Conservation (phyloP, 2,329 filamentous ascomycete genomes). For the Cladosporium sp. region DNA sequence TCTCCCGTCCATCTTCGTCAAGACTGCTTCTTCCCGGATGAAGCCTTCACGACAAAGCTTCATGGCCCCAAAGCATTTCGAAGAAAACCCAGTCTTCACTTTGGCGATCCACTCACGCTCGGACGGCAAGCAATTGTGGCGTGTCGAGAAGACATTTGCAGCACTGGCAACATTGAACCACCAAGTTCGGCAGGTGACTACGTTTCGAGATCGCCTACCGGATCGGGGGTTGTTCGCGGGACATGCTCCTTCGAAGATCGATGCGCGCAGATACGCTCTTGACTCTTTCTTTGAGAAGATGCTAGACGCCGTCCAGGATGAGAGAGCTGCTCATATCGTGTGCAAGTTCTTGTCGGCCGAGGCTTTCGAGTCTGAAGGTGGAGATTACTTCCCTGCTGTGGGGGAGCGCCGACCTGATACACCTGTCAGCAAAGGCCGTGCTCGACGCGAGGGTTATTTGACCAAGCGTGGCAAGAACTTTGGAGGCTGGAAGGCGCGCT, state of each 20-base stretch:
- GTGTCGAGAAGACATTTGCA: slow-evolving; percentile 84
- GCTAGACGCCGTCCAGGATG: slow-evolving; percentile 77
- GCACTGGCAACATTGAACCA: slow-evolving; percentile 80
- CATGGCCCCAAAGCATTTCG: slow-evolving; percentile 70
- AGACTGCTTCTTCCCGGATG: slow-evolving; percentile 90
- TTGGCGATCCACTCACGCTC: slow-evolving; percentile 78
- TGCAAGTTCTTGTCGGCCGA: slow-evolving; percentile 80
- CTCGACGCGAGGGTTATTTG: slow-evolving; percentile 80
- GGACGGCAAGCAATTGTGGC: slow-evolving; percentile 78
- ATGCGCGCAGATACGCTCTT: slow-evolving; percentile 75
- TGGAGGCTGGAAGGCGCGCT: slow-evolving; percentile 91
- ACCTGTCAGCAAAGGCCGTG: slow-evolving; percentile 58
- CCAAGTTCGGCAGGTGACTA: slow-evolving; percentile 68
- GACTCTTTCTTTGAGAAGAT: slow-evolving; percentile 83
- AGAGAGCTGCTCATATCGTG: slow-evolving; percentile 69
- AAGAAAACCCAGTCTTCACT: slow-evolving; percentile 93
- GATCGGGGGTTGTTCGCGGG: slow-evolving; percentile 85
- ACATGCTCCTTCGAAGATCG: slow-evolving; percentile 89
- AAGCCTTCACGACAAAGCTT: slow-evolving; percentile 85
- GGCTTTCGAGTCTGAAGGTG: slow-evolving; percentile 53
- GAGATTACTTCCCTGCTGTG: slow-evolving; percentile 37
- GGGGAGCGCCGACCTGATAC: slow-evolving; percentile 32
- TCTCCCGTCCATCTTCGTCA: slow-evolving; percentile 77
- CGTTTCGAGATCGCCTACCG: slow-evolving; percentile 71
- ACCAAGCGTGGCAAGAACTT: slow-evolving; percentile 99